Evolutionary conservation across 1,139 yeast genomes (phyloP).

Genomic region (Taiozyma sp.): DNA sequence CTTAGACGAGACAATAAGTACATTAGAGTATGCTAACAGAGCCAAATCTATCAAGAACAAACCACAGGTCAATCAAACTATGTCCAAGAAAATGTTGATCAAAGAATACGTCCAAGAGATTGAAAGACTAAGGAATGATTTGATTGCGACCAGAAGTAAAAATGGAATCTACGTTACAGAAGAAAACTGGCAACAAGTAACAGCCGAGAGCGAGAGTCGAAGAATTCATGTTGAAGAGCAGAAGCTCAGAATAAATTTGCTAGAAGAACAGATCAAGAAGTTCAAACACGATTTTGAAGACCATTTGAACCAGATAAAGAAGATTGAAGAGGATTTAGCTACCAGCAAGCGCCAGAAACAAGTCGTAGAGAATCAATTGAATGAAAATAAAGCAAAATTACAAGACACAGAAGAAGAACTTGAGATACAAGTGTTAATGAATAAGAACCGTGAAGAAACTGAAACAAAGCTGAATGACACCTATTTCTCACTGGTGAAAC

Average conservation of each 20-base stretch:
- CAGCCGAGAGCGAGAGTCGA: constrained; percentile 43
- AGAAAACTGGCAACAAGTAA: constrained; percentile 41
- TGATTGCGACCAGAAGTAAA: constrained; percentile 54
- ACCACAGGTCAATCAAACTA: constrained; percentile 57
- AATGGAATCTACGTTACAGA: constrained; percentile 63
- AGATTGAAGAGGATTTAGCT: constrained; percentile 23
- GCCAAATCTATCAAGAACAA: constrained; percentile 74
- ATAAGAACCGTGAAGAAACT: constrained; percentile 21
- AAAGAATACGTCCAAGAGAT: constrained; percentile 47
- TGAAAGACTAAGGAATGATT: constrained; percentile 54
- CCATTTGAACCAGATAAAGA: constrained; percentile 22
- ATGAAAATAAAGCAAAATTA: constrained; percentile 26
- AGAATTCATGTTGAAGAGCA: constrained; percentile 41
- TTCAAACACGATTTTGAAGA: constrained; percentile 27
- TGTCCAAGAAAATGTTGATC: constrained; percentile 44
- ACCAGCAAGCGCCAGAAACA: constrained; percentile 31
- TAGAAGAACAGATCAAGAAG: constrained; percentile 38
- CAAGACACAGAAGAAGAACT: constrained; percentile 18
- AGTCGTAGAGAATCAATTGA: constrained; percentile 21
- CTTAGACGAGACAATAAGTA: constrained; percentile 73
- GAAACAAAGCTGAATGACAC: constrained; percentile 15
- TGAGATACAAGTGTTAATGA: constrained; percentile 19
- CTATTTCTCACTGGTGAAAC: constrained; percentile 5
- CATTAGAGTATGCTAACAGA: constrained; percentile 78
- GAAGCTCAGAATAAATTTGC: constrained; percentile 36